Evolutionary conservation across 148 eudicot species (phyloP), one percentile per base, ranked within the genome.

Genomic region (Bassia scoparia): DNA sequence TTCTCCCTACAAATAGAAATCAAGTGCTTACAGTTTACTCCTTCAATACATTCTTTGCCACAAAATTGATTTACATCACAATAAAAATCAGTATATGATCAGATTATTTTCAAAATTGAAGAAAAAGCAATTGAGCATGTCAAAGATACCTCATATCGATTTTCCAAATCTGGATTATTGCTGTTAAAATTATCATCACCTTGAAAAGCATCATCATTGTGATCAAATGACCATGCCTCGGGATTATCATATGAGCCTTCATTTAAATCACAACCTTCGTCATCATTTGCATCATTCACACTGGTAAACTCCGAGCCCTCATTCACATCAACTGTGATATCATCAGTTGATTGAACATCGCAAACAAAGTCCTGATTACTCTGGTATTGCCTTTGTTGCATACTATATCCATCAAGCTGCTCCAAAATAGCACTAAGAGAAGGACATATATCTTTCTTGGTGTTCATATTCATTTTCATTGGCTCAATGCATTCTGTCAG

Each of bases 381-480:
- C 60, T 71, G 70, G 46, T 58, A 43, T 48, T 17, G 34, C 30
- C 78, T 46, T 67, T 81, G 86, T 68, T 87, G 84, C 81, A 67
- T 72, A 76, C 79, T 84, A 69, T 74, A 81, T 68, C 84, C 87
- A 69, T 83, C 96, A 70, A 94, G 88, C 74, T 77, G 89, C 77
- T 83, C 76, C 59, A 91, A 82, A 59, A 94, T 89, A 69, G 80
- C 79, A 76, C 76, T 80, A 27, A 94, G 90, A 74, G 89, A 87
- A 37, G 98, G 98, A 34, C 91, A 84, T 68, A 94, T 91, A 52
- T 89, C 91, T 54, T 80, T 75, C 78, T 79, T 80, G 52, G 44
- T 74, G 18, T 76, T 79, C 84, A 89, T 78, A 68, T 86, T 79
- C 43, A 59, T 70, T 68, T 84, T 86, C 93, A 94, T 94, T 75